Percentiles rank a stretch among this genome's conserved stretches.
phyloP scores from a whole-genome alignment of 768 basidiomycete genomes.

The Cyathus striatus region DNA sequence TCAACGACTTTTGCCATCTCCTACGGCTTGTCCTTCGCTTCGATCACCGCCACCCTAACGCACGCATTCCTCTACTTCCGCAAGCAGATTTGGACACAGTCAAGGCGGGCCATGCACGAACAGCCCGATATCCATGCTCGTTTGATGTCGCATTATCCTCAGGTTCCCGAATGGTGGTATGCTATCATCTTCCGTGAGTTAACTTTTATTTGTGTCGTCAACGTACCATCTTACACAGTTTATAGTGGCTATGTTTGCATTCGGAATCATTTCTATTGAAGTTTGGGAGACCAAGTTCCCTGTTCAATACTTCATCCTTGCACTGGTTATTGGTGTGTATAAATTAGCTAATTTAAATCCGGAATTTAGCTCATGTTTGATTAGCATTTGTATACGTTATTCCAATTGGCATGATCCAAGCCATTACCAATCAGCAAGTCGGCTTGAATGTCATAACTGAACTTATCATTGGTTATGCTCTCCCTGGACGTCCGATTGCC shows the following conservation, averaged over 20 bases:
- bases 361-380: too few relatives aligned
- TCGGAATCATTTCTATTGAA: slow-evolving; percentile 67
- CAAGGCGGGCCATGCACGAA: slow-evolving; percentile 66
- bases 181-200: slow-evolving; percentile 50
- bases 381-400: slow-evolving; percentile 68
- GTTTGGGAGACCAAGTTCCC: slow-evolving; percentile 72
- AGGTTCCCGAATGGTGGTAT: slow-evolving; percentile 88
- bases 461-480: slow-evolving; percentile 72
- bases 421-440: slow-evolving; percentile 78
- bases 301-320: slow-evolving; percentile 41
- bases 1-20: slow-evolving; percentile 72
- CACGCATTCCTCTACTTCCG: slow-evolving; percentile 74
- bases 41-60: slow-evolving; percentile 68
- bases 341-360: too few relatives aligned
- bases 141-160: slow-evolving; percentile 70
- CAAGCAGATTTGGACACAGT: slow-evolving; percentile 72
- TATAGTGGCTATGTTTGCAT: slow-evolving; percentile 55
- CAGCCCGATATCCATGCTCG: slow-evolving; percentile 84
- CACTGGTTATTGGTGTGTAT: neutral
- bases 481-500: slow-evolving; percentile 74
- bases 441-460: slow-evolving; percentile 76
- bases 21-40: slow-evolving; percentile 81
- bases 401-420: slow-evolving; percentile 61
- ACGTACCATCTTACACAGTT: slow-evolving; percentile 3
- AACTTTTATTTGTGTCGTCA: slow-evolving; percentile 12